A percentile compares a stretch with the other conserved stretches of the same genome.
Evolutionary conservation across 192 early-diverging fungal species (phyloP).

Genomic region (Gaertneriomyces semiglobifer): DNA sequence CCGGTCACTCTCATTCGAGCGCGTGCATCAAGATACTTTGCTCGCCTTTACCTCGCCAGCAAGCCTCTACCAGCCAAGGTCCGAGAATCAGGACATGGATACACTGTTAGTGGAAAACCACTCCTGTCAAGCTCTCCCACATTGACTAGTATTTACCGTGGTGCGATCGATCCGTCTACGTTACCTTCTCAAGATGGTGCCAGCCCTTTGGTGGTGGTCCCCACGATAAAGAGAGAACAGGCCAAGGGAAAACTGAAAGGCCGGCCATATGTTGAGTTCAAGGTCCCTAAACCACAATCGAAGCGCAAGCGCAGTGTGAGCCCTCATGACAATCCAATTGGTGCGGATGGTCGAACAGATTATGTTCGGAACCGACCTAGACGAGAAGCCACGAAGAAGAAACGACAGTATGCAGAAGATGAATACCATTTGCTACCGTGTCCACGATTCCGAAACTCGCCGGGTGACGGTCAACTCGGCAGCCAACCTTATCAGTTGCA

Average conservation of each 20-base stretch:
- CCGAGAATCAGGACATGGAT: conserved; percentile 60
- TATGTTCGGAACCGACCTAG: conserved; percentile 15
- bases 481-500: conserved; percentile 76
- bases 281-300: too few species aligned
- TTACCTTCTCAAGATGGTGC: background rate
- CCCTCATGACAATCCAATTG: background rate
- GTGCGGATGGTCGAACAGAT: conserved; percentile 24
- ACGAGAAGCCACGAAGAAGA: conserved; percentile 16
- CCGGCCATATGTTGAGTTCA: too few species aligned
- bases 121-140: conserved; percentile 28
- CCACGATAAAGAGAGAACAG: background rate
- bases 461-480: conserved; percentile 60
- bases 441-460: conserved; percentile 67
- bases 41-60: conserved; percentile 80
- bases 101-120: conserved; percentile 79
- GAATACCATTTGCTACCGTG: conserved; percentile 42
- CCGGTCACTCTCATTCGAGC: conserved; percentile 80
- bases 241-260: too few species aligned
- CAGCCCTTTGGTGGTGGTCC: background rate
- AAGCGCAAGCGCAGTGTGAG: too few species aligned
- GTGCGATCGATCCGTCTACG: too few species aligned
- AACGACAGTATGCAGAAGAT: conserved; percentile 22
- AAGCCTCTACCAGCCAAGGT: conserved; percentile 75
- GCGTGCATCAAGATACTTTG: conserved; percentile 91
- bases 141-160: too few species aligned